Evolutionary conservation across 805 yeast species (phyloP).

Genomic region (Lipomyces sp.): DNA sequence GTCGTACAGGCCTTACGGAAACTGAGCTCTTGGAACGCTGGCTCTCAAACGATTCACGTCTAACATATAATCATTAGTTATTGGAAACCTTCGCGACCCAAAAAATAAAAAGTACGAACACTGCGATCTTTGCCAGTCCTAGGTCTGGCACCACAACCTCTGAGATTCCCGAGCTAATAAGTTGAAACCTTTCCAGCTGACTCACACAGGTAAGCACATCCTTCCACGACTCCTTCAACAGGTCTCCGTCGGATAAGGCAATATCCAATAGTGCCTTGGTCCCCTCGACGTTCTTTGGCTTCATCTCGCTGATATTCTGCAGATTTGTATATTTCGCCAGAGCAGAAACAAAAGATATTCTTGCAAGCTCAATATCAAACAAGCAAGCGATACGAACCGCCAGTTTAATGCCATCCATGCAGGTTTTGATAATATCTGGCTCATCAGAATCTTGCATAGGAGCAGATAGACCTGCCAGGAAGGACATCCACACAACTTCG

Average conservation of each 20-base stretch:
- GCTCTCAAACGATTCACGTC: conserved; percentile 40
- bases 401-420: conserved; percentile 84
- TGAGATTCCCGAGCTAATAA: conserved; percentile 85
- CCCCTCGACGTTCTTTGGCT: conserved; percentile 79
- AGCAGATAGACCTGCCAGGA: conserved; percentile 90
- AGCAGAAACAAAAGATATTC: conserved; percentile 88
- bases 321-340: conserved; percentile 84
- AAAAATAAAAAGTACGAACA: conserved; percentile 36
- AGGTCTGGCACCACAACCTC: conserved; percentile 87
- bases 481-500: conserved; percentile 96
- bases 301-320: conserved; percentile 77
- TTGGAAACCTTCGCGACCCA: not conserved
- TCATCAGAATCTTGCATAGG: conserved; percentile 90
- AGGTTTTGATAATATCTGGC: conserved; percentile 57
- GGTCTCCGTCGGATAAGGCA: conserved; percentile 80
- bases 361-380: conserved; percentile 81
- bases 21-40: conserved; percentile 26
- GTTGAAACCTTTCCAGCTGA: conserved; percentile 87
- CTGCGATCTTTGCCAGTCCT: conserved; percentile 68
- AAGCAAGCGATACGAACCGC: conserved; percentile 83
- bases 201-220: conserved; percentile 81
- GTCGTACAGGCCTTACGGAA: conserved; percentile 6
- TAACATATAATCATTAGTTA: conserved; percentile 9
- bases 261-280: conserved; percentile 72
- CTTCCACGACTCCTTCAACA: conserved; percentile 77